These are phyloP conservation scores for Neocucurbitaria cava DNA, from an alignment of 2,329 filamentous ascomycete genomes.

Conservation along the genomic window DNA sequence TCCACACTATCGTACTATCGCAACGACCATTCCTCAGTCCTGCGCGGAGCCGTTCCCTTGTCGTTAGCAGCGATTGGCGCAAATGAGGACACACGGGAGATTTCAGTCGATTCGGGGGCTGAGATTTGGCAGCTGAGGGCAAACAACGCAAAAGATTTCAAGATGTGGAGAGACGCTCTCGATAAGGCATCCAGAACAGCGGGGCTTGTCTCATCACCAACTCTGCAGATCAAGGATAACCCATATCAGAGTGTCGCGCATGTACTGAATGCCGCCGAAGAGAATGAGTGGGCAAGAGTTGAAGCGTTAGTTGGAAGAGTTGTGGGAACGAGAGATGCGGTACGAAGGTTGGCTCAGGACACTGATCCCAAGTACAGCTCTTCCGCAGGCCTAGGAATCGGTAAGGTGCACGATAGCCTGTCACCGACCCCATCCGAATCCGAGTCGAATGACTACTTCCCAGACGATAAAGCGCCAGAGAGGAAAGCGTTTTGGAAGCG, in stretches of 20 bases:
- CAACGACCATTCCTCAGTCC: conserved; percentile 88
- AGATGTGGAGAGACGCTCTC: conserved; percentile 83
- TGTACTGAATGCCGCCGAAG: conserved; percentile 62
- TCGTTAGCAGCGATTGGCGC: conserved; percentile 90
- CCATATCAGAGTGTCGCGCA: conserved; percentile 25
- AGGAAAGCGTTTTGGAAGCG: conserved; percentile 90
- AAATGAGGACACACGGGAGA: conserved; percentile 86
- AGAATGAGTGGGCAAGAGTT: conserved; percentile 85
- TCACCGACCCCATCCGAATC: conserved; percentile 50
- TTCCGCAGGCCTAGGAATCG: conserved; percentile 44
- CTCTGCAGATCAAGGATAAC: conserved; percentile 36
- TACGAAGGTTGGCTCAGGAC: conserved; percentile 84
- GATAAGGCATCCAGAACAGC: conserved; percentile 75
- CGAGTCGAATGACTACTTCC: conserved; percentile 64
- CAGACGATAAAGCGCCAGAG: conserved; percentile 54
- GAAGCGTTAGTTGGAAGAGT: conserved; percentile 86
- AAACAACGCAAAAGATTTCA: conserved; percentile 82
- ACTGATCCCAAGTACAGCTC: conserved; percentile 70
- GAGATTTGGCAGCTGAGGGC: conserved; percentile 96
- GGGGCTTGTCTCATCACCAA: conserved; percentile 34
- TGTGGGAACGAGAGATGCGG: conserved; percentile 85
- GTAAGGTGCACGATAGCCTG: conserved; percentile 34
- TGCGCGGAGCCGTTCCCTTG: conserved; percentile 90
- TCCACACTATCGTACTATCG: conserved; percentile 97
- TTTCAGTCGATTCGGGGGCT: conserved; percentile 94